Evolutionary conservation across 345 rosid genomes (phyloP), one percentile per base, ranked within the genome.

Genomic region (Bretschneidera sinensis): DNA sequence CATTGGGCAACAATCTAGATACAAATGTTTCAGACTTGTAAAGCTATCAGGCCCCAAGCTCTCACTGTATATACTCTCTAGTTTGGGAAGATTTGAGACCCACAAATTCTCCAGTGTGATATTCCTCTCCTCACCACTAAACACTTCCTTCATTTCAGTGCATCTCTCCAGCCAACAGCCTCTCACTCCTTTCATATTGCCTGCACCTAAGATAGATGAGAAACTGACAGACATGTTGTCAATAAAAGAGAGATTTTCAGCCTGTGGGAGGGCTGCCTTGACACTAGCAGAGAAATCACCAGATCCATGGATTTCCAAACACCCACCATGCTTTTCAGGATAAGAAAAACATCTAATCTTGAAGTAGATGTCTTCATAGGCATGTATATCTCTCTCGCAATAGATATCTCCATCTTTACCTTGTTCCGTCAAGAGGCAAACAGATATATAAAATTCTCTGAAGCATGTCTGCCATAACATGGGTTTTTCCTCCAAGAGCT

Each of bases 1-100:
- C 56, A 16, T 59, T 4, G 85, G 85, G 43, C 85, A 84, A 51
- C 74, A 77, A 21, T 82, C 83, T 4, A 87, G 2, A 65, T 54
- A 6, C 77, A 83, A 66, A 0, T 33, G 45, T 60, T 71, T 81
- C 45, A 87, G 82, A 48, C 59, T 76, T 47, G 2, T 48, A 1
- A 79, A 67, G 72, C 53, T 51, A 48, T 0, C 49, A 43, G 47
- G 54, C 21, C 39, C 25, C 51, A 67, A 7, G 24, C 52, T 70
- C 0, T 35, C 69, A 1, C 43, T 54, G 57, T 50, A 60, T 55
- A 86, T 16, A 18, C 68, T 62, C 54, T 50, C 59, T 50, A 83
- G 25, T 0, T 65, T 64, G 10, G 67, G 69, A 13, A 84, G 60
- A 50, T 62, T 80, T 51, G 80, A 74, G 17, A 76, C 65, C 50